Base-by-base conservation (phyloP, 345 rosid species). In the Xanthoceras sorbifolium region DNA sequence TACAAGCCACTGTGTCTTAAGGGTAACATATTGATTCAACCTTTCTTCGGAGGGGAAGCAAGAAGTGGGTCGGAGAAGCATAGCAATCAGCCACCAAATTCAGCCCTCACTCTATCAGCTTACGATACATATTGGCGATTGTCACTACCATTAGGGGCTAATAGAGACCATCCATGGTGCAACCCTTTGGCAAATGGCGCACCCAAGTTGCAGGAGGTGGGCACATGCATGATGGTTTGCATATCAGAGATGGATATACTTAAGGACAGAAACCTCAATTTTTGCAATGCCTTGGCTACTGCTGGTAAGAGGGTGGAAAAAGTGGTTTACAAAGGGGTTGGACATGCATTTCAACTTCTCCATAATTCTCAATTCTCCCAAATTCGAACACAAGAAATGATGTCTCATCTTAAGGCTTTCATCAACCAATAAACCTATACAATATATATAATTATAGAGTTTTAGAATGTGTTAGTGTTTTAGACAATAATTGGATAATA, bases 111-210 rank as follows among this genome's bases (percentile, higher is more conserved):
- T 70, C 83, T 91, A 55, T 72, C 89, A 0, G 84, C 87, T 59
- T 90, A 93, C 0, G 97, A 94, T 78, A 73, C 94, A 0, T 94
- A 90, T 60, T 94, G 98, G 98, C 87, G 97, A 25, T 63, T 93
- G 12, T 89, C 97, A 2, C 77, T 93, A 42, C 98, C 97, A 28
- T 32, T 80, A 3, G 97, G 93, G 22, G 77, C 84, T n/a, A 86
- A 76, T 61, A 85, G 94, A 23, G 94, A 94, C 74, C 97, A 94
- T 83, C 93, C 86, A 25, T 93, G 95, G 94, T 91, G 97, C 78
- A 94, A 94, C 73, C 97, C 92, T 68, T 63, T 78, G 0, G 78
- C 44, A 67, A 76, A 75, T 67, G 74, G 68, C 48, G 65, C 78
- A 0, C 31, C 38, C 67, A 81, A 76, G 74, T 57, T 75, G 76